Evolutionary conservation across 257 asterid species (phyloP), one percentile per base, ranked within the genome.

Genomic region (Plantago elongata): DNA sequence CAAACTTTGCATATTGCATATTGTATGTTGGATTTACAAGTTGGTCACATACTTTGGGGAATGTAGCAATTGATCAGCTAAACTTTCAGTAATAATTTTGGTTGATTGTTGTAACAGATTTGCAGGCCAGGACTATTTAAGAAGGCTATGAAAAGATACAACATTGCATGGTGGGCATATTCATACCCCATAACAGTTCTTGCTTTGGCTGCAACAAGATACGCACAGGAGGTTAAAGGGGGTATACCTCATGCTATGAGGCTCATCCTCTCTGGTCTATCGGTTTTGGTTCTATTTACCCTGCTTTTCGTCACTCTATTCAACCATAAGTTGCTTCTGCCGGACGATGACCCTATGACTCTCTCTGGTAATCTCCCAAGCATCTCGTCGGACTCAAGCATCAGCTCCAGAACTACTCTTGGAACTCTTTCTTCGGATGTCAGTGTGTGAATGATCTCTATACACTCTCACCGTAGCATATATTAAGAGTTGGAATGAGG

Each of bases 81-180:
- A n/a, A n/a, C n/a, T n/a, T n/a, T n/a, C n/a, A n/a, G n/a, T n/a
- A n/a, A n/a, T n/a, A n/a, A n/a, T n/a, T n/a, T n/a, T n/a, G n/a
- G n/a, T n/a, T n/a, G n/a, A n/a, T n/a, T n/a, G 14, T 5, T 11
- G 4, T 29, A 63, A 61, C 37, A 85, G 90, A 70, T 80, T 13
- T 80, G 88, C 77, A 76, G 94, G 75, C 94, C 94, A 57, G 43
- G 38, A 0, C 78, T 85, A 0, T 85, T 85, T 77, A 85, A 54
- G 83, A 85, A 78, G 69, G 80, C 94, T 10, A 80, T 85, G 94
- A 73, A 67, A 75, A 83, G 70, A 51, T 83, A 57, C 78, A 78
- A 45, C 61, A 57, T 83, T 2, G 90, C 86, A 57, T 83, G 90
- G 90, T 85, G 94, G 94, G 87, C 90, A 2, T 85, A 80, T 49